phyloP scores from a whole-genome alignment of 805 yeast species.

The Sporopachydermia lactativora region DNA sequence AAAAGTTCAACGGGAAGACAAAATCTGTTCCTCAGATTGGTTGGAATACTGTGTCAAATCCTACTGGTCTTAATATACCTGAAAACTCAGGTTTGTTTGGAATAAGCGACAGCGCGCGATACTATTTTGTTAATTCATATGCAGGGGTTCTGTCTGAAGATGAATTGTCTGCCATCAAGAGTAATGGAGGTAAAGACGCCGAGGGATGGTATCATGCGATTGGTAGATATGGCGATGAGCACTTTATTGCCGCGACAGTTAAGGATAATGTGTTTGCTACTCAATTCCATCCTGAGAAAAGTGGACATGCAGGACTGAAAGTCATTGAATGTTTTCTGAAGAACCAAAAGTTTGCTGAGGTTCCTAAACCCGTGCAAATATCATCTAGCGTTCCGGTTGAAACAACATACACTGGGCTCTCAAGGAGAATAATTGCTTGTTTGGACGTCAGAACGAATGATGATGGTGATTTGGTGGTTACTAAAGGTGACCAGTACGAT shows the following conservation, averaged over 20 bases:
- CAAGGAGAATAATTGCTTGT: slow-evolving; percentile 91
- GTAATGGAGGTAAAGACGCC: slow-evolving; percentile 20
- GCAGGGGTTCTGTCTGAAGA: slow-evolving; percentile 50
- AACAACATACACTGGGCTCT: slow-evolving; percentile 39
- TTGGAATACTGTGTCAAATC: slow-evolving; percentile 52
- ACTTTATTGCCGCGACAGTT: slow-evolving; percentile 62
- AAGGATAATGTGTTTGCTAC: slow-evolving; percentile 82
- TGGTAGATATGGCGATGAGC: slow-evolving; percentile 64
- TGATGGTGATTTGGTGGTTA: slow-evolving; percentile 88
- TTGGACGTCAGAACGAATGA: slow-evolving; percentile 94
- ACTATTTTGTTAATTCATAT: slow-evolving; percentile 91
- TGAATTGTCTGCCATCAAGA: slow-evolving; percentile 13
- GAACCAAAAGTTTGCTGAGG: slow-evolving; percentile 21
- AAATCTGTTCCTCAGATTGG: slow-evolving; percentile 96
- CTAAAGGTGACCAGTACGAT: slow-evolving; percentile 97
- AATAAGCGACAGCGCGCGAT: slow-evolving; percentile 51
- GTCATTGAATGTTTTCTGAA: slow-evolving; percentile 61
- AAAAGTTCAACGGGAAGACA: slow-evolving; percentile 41
- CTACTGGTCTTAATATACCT: slow-evolving; percentile 15
- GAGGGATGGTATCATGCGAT: slow-evolving; percentile 61
- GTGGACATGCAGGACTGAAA: slow-evolving; percentile 79
- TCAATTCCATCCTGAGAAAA: slow-evolving; percentile 98
- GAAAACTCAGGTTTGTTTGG: slow-evolving; percentile 34
- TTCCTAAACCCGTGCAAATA: slow-evolving; percentile 5
- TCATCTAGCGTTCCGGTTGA: slow-evolving; percentile 11